Evolutionary conservation across 2,329 filamentous ascomycete genomes (phyloP).

Genomic region (Zymoseptoria crescenta): DNA sequence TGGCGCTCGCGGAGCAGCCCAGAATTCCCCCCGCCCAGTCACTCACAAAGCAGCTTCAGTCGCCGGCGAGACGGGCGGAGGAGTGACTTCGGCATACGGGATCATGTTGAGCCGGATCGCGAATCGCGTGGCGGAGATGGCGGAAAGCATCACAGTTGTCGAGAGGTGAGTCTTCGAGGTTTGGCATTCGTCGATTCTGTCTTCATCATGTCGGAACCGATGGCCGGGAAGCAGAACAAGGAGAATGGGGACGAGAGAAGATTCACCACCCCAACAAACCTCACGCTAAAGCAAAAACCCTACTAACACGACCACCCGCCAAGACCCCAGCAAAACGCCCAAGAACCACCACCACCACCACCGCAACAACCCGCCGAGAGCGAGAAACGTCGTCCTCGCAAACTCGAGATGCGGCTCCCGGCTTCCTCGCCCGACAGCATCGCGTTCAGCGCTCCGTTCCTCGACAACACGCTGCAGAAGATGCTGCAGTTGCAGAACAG

Average conservation of each 20-base stretch:
- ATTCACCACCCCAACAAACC: background rate
- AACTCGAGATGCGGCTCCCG: slow-evolving; percentile 44
- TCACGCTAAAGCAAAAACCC: background rate
- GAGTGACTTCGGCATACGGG: slow-evolving; percentile 39
- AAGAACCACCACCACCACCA: slow-evolving; percentile 21
- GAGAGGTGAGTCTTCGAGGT: slow-evolving; percentile 30
- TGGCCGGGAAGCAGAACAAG: background rate
- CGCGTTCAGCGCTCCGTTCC: slow-evolving; percentile 46
- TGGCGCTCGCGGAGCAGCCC: slow-evolving; percentile 14
- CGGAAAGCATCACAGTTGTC: slow-evolving; percentile 46
- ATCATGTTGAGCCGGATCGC: slow-evolving; percentile 45
- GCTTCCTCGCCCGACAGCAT: slow-evolving; percentile 32
- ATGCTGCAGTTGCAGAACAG: slow-evolving; percentile 43
- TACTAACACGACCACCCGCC: background rate
- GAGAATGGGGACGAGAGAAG: background rate
- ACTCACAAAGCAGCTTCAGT: slow-evolving; percentile 30
- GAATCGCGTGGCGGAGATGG: slow-evolving; percentile 46
- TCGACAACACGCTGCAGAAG: slow-evolving; percentile 46
- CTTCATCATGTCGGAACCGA: too few relatives aligned
- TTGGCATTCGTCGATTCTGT: too few relatives aligned
- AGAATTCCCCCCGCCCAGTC: slow-evolving; percentile 20
- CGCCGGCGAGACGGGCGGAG: slow-evolving; percentile 23
- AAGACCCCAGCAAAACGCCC: slow-evolving; percentile 9
- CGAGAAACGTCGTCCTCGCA: slow-evolving; percentile 39
- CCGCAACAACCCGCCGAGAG: slow-evolving; percentile 16